Base-by-base conservation (phyloP, 1,284 basidiomycete species). In the Leucoagaricus sp. region DNA sequence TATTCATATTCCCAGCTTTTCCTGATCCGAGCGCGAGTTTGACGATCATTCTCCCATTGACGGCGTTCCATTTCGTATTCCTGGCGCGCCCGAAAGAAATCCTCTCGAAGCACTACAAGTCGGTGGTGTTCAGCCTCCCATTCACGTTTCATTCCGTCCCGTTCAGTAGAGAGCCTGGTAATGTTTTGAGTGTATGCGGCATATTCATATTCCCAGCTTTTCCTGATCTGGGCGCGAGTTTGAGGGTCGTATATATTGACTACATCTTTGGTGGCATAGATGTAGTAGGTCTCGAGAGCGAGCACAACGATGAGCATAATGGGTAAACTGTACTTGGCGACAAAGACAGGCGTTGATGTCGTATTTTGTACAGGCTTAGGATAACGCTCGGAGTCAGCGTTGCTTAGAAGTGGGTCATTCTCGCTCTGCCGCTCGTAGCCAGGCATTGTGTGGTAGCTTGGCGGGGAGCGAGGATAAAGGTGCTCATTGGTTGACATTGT, bases 21-120 rank as follows among this genome's bases (percentile, higher is more conserved):
- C 5, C 33, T 29, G 21, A 52, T 52, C 40, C 50, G 21, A 5
- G 17, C 29, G n/a, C 50, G 50, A n/a, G n/a, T 29, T 26, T 25
- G 21, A n/a, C 53, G 53, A n/a, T 49, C 53, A 4, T 55, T 23
- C 8, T 55, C 31, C 53, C 53, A 55, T 31, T 21, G 36, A 3
- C 28, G 40, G n/a, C 50, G 50, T 33, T 52, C 40, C 17, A 44
- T 41, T 12, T 31, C 12, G 19, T 25, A 52, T n/a, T 44, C 23
- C 19, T 31, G 4, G 15, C 29, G 50, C 12, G 42, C 50, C 10
- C 17, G 17, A 13, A 29, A 28, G 8, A 44, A 21, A 34, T 42
- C n/a, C 2, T 28, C 25, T 29, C 50, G 50, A 3, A 52, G 13
- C 17, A 5, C 13, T 6, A 17, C 10, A 21, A 44, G 40, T 26